These are phyloP conservation scores for Vicia villosa DNA, from an alignment of 306 rosid species.

Conservation along the genomic window DNA sequence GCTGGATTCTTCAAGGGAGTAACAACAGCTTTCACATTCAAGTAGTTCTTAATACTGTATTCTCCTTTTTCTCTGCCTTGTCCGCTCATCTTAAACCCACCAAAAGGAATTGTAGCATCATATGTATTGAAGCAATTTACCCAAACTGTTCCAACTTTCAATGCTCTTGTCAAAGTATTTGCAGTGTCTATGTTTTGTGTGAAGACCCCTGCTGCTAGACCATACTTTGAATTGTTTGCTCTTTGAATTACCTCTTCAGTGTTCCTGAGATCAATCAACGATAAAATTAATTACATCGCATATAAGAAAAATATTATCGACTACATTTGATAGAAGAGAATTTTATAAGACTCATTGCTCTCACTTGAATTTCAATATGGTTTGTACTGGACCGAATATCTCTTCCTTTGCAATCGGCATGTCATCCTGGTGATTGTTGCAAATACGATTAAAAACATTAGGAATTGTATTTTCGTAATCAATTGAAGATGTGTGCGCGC, in stretches of 20 bases:
- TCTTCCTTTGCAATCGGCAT: constrained; percentile 86
- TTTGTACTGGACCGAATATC: constrained; percentile 93
- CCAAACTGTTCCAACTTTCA: constrained; percentile 83
- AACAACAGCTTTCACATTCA: constrained; percentile 96
- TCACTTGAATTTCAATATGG: constrained; percentile 84
- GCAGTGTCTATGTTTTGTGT: constrained; percentile 78
- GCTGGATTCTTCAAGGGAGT: constrained; percentile 74
- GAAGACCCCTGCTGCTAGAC: constrained; percentile 91
- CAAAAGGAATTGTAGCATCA: constrained; percentile 95
- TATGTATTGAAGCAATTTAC: constrained; percentile 74
- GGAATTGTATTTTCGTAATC: neutral
- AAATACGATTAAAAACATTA: constrained; percentile 19
- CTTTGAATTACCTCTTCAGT: constrained; percentile 71
- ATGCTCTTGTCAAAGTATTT: constrained; percentile 65
- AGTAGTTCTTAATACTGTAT: constrained; percentile 72
- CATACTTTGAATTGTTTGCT: constrained; percentile 67
- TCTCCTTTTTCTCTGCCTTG: constrained; percentile 90
- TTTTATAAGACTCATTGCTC: no score
- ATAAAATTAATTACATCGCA: constrained; percentile 6
- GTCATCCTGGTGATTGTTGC: constrained; percentile 58
- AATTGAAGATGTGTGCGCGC: neutral
- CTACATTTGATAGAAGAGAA: no score
- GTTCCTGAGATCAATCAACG: constrained; percentile 52
- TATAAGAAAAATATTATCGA: no score
- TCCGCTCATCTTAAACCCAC: constrained; percentile 96